Evolutionary conservation across 2,329 filamentous ascomycete species (phyloP).

Genomic region (Kalaharituber pfeilii): DNA sequence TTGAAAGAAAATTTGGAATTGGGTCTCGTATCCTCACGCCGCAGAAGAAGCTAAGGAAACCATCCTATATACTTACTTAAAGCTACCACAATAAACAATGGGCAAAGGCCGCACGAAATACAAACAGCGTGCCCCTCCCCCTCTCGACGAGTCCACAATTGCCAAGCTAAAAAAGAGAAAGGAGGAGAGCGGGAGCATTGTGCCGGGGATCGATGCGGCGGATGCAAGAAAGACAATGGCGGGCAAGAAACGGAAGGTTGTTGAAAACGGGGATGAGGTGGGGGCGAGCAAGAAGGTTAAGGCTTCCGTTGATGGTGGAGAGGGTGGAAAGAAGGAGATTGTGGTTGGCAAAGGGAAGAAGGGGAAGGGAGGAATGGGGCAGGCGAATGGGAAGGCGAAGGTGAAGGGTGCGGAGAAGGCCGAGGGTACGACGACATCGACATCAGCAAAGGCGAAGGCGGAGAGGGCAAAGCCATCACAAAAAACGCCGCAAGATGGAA

Average conservation of each 20-base stretch:
- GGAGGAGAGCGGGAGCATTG: conserved; percentile 8
- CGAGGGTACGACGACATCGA: conserved; percentile 29
- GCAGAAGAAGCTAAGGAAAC: not conserved
- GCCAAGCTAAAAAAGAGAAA: conserved; percentile 8
- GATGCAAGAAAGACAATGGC: conserved; percentile 10
- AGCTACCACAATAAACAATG: too few species aligned
- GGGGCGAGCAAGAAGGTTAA: not conserved
- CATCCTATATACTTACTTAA: not conserved
- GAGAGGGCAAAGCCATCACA: conserved; percentile 22
- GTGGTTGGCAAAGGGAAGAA: conserved; percentile 15
- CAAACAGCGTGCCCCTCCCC: conserved; percentile 76
- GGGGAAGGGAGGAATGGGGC: conserved; percentile 30
- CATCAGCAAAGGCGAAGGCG: conserved; percentile 18
- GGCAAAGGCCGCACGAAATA: conserved; percentile 83
- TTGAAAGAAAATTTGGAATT: not conserved
- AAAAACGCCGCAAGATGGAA: conserved; percentile 19
- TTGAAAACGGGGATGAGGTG: conserved; percentile 26
- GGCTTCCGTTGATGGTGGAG: conserved; percentile 19
- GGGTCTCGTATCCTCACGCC: not conserved
- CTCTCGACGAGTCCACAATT: conserved; percentile 49
- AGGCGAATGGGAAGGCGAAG: conserved; percentile 27
- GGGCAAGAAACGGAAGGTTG: conserved; percentile 25
- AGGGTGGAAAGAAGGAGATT: conserved; percentile 12
- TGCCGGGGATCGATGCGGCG: conserved; percentile 4
- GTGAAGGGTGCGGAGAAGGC: conserved; percentile 21